phyloP scores from a whole-genome alignment of 331 rosid genomes.

The Acacia concinna region DNA sequence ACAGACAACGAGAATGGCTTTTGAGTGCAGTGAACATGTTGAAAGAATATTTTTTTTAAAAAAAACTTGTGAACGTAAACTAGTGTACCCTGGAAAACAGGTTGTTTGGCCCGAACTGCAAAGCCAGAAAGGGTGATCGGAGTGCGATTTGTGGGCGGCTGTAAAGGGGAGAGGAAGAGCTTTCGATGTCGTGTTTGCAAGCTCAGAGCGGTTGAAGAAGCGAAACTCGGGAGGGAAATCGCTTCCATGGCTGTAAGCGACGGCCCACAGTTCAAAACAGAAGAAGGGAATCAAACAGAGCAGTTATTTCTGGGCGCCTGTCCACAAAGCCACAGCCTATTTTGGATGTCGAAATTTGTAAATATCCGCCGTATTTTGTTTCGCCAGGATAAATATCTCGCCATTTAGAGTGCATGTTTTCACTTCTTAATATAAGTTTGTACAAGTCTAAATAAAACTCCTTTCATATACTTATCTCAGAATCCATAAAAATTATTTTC shows the following conservation, averaged over 20 bases:
- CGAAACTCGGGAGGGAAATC: constrained; percentile 37
- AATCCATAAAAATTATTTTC: too few species aligned
- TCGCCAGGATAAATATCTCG: too few species aligned
- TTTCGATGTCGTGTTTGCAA: not conserved
- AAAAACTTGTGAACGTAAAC: not conserved
- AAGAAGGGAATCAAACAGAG: too few species aligned
- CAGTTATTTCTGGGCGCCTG: too few species aligned
- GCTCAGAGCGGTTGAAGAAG: constrained; percentile 32
- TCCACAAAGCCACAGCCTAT: too few species aligned
- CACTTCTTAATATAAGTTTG: too few species aligned
- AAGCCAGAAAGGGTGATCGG: constrained; percentile 23
- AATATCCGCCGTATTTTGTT: too few species aligned
- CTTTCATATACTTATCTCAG: too few species aligned
- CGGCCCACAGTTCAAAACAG: too few species aligned
- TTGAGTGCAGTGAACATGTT: not conserved
- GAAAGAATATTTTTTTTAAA: not conserved
- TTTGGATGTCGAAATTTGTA: too few species aligned
- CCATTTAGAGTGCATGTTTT: too few species aligned
- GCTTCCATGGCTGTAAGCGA: constrained; percentile 44
- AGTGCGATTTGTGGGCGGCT: constrained; percentile 18
- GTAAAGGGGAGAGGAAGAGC: constrained; percentile 24
- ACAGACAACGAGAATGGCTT: not conserved
- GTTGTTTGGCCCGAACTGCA: constrained; percentile 41
- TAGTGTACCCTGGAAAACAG: constrained; percentile 56
- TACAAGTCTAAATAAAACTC: too few species aligned